These are phyloP conservation scores for Phytophthora citricola DNA, from an alignment of 352 stramenopile genomes.

Conservation along the genomic window DNA sequence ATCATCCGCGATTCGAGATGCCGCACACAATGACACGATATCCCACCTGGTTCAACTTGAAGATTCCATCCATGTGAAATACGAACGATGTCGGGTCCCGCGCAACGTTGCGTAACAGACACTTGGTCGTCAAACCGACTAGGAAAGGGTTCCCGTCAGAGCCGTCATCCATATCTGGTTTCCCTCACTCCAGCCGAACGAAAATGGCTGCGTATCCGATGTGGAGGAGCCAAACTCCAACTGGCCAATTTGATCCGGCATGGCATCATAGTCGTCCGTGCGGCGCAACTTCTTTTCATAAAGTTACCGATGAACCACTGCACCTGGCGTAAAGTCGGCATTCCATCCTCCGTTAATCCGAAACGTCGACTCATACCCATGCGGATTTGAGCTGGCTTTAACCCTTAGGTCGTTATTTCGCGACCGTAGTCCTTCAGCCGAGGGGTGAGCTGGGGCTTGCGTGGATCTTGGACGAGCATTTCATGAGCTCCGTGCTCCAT, in stretches of 20 bases:
- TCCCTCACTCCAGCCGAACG: not conserved
- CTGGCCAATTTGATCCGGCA: not conserved
- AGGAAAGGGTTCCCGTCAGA: constrained; percentile 2
- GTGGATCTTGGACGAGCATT: not conserved
- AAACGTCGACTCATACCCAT: not conserved
- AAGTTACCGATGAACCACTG: not conserved
- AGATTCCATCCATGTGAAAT: not conserved
- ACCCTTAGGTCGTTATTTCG: not conserved
- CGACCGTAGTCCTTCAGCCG: constrained; percentile 2
- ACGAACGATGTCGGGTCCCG: not conserved
- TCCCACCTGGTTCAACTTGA: not conserved
- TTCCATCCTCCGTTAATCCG: not conserved
- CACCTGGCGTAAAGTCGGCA: constrained; percentile 2
- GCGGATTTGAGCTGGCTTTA: constrained; percentile 1
- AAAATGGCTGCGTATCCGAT: constrained; percentile 1
- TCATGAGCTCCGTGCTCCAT: not conserved
- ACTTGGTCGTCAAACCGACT: not conserved
- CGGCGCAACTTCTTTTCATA: not conserved
- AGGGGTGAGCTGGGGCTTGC: not conserved
- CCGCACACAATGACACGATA: not conserved
- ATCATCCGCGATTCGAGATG: not conserved
- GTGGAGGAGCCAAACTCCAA: not conserved
- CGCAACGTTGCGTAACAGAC: not conserved
- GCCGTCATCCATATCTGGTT: not conserved
- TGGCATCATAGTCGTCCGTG: not conserved